Evolutionary conservation across 495 filamentous ascomycete species (phyloP).

Genomic region (Hyaloscypha hepaticicola): DNA sequence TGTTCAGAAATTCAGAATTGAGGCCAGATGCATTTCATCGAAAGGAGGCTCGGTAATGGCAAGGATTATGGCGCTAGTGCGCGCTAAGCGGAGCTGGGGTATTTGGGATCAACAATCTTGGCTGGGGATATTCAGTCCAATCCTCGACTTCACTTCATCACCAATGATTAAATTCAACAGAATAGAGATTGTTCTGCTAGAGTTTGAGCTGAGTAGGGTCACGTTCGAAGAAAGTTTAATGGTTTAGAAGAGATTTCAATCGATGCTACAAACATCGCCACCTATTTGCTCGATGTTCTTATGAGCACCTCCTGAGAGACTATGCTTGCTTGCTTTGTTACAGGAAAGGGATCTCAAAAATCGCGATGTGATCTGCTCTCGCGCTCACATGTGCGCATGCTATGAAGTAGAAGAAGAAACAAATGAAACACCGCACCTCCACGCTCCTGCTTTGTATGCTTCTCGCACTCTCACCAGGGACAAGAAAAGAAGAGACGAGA

Average conservation of each 20-base stretch:
- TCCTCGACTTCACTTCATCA: slow-evolving; percentile 4
- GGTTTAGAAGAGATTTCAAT: neutral
- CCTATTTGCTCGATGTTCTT: slow-evolving; percentile 1
- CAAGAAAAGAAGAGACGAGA: slow-evolving; percentile 18
- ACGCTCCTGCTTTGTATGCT: neutral
- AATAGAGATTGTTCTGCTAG: neutral
- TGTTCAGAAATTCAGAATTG: slow-evolving; percentile 2
- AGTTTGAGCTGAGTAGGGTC: neutral
- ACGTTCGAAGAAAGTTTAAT: neutral
- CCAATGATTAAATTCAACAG: neutral
- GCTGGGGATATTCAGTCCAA: neutral
- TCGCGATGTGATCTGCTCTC: slow-evolving; percentile 5
- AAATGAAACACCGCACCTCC: slow-evolving; percentile 26
- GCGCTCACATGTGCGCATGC: slow-evolving; percentile 25
- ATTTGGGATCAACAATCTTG: slow-evolving; percentile 5
- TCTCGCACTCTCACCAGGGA: neutral
- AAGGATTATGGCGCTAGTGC: slow-evolving; percentile 9
- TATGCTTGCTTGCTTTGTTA: slow-evolving; percentile 25
- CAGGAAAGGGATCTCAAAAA: slow-evolving; percentile 16
- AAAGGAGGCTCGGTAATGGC: slow-evolving; percentile 15
- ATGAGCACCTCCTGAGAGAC: neutral
- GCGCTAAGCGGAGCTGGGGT: slow-evolving; percentile 5
- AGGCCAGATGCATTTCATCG: slow-evolving; percentile 7
- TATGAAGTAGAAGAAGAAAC: slow-evolving; percentile 29
- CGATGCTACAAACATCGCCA: slow-evolving; percentile 16